phyloP scores from a whole-genome alignment of 495 filamentous ascomycete genomes.

The Tuber borchii region DNA sequence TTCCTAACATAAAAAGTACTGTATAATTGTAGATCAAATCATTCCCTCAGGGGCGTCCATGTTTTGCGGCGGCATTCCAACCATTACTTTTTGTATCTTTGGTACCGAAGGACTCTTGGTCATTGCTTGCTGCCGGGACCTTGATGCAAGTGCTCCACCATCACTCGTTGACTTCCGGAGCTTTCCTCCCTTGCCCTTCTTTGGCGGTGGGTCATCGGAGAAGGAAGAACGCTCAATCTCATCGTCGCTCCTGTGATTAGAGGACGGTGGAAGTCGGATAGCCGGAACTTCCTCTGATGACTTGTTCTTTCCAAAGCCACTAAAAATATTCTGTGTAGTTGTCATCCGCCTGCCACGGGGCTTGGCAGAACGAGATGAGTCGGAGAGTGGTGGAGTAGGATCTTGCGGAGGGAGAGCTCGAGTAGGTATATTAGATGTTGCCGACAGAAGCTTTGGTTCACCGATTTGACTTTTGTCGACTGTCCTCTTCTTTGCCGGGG shows the following conservation, averaged over 20 bases:
- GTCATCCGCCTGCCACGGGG: conserved; percentile 17
- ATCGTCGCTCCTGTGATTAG: conserved; percentile 29
- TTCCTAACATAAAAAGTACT: background rate
- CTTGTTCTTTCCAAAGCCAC: conserved; percentile 36
- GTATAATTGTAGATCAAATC: conserved; percentile 19
- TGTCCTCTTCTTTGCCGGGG: conserved; percentile 35
- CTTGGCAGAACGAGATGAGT: conserved; percentile 10
- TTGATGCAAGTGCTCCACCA: conserved; percentile 30
- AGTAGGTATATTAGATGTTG: conserved; percentile 39
- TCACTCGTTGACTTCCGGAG: conserved; percentile 40
- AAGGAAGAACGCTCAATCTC: conserved; percentile 37
- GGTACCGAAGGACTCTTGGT: conserved; percentile 19
- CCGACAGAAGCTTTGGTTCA: conserved; percentile 37
- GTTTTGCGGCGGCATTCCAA: conserved; percentile 1
- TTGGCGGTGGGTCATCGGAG: conserved; percentile 33
- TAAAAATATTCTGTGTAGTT: conserved; percentile 31
- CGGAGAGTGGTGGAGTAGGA: conserved; percentile 8
- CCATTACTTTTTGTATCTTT: conserved; percentile 25
- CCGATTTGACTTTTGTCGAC: conserved; percentile 39
- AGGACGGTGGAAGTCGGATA: conserved; percentile 27
- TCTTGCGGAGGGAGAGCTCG: conserved; percentile 29
- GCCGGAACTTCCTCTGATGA: conserved; percentile 33
- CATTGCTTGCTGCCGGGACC: conserved; percentile 33
- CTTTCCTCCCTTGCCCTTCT: conserved; percentile 35
- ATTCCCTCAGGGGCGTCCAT: conserved; percentile 26